These are phyloP conservation scores for Podospora pseudoanserina DNA, from an alignment of 495 filamentous ascomycete genomes.

Conservation along the genomic window DNA sequence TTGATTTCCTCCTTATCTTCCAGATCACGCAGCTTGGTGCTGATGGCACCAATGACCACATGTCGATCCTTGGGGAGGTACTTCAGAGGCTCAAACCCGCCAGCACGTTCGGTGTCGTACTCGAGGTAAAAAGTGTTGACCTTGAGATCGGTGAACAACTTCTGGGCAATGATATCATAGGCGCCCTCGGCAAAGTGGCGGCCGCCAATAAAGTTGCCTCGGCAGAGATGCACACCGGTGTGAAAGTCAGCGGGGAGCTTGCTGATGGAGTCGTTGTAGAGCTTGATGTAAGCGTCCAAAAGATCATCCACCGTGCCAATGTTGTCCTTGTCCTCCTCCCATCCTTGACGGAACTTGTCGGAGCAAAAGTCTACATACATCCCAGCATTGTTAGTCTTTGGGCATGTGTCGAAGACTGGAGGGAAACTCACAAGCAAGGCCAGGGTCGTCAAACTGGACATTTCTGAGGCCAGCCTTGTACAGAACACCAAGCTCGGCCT, in stretches of 20 bases:
- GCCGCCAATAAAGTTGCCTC: constrained; percentile 74
- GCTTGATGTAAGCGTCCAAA: constrained; percentile 68
- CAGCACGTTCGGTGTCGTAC: constrained; percentile 72
- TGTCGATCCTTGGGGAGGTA: constrained; percentile 68
- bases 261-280: constrained; percentile 71
- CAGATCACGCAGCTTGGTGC: constrained; percentile 67
- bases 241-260: constrained; percentile 64
- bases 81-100: constrained; percentile 75
- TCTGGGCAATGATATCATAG: constrained; percentile 75
- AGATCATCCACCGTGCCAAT: constrained; percentile 53
- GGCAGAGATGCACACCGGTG: constrained; percentile 74
- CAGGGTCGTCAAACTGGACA: constrained; percentile 73
- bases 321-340: constrained; percentile 59
- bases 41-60: constrained; percentile 72
- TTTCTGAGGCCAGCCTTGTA: constrained; percentile 68
- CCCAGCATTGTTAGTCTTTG: constrained; percentile 8
- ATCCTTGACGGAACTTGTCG: constrained; percentile 67
- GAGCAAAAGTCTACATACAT: constrained; percentile 65
- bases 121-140: constrained; percentile 81
- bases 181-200: constrained; percentile 78
- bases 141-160: constrained; percentile 71
- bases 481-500: constrained; percentile 58
- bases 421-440: constrained; percentile 61
- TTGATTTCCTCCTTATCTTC: constrained; percentile 75
- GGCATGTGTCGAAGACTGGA: background rate